Base-by-base conservation (phyloP, 371 early-diverging fungal genomes). In the Mortierella sp. region DNA sequence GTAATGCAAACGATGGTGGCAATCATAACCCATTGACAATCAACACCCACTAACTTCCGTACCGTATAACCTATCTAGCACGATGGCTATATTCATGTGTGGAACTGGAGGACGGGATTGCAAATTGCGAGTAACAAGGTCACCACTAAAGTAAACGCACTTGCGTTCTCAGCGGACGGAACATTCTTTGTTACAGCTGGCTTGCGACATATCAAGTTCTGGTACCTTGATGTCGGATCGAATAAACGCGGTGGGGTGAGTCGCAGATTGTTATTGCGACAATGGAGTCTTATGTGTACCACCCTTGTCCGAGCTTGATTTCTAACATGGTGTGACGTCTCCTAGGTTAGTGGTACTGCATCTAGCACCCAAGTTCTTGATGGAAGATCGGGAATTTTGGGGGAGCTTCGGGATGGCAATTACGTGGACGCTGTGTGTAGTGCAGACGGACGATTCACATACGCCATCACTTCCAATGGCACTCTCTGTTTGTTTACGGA, bases 101-200 rank as follows among this genome's bases (percentile, higher is more conserved):
- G 96, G 96, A 90, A 95, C 79, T 95, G 95, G 94, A 86, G 88
- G 70, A 88, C 88, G 39, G 91, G 91, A 4, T 83, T 84, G 4
- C 90, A 91, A 68, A 68, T 95, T 6, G 93, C 94, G 0, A 90
- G 89, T 51, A 92, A 90, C 72, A 89, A 90, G 73, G 88, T 94
- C 52, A 93, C 92, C 8, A 88, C 90, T 49, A 90, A 90, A 67
- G 76, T 87, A 20, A 71, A 86, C 30, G 73, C 92, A 1, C 63
- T 96, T 1, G 87, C 91, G 1, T 94, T 95, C 70, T 88, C 92
- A 26, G 84, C 86, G 43, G 87, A 90, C 64, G 93, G 94, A 1
- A 76, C 86, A 1, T 94, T 87, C 66, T 94, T 94, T 87, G 92
- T 94, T 66, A 95, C 96, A 3, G 94, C 91, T 43, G 96, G 96